A percentile compares a stretch with the other conserved stretches of the same genome.
Conservation (phyloP, 805 yeast genomes). For the Monosporozyma aerobia region DNA sequence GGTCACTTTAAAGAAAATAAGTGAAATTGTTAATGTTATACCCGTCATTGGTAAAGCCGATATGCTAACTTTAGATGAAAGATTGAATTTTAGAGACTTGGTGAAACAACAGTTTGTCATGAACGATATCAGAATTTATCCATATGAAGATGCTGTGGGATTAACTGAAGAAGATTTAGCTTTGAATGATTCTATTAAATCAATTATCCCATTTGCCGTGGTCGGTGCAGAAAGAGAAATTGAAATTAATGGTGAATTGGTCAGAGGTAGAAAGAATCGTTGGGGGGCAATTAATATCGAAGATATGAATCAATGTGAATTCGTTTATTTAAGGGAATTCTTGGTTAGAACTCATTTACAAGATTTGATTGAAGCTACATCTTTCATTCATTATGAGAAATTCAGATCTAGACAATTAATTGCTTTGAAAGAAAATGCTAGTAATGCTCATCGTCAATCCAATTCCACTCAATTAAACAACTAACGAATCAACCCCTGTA, state of each 20-base stretch:
- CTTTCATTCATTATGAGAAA: slow-evolving; percentile 79
- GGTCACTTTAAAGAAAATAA: slow-evolving; percentile 68
- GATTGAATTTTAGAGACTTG: slow-evolving; percentile 64
- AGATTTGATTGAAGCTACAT: slow-evolving; percentile 89
- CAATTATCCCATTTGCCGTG: slow-evolving; percentile 84
- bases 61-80: slow-evolving; percentile 77
- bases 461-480: slow-evolving; percentile 16
- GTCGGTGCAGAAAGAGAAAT: slow-evolving; percentile 82
- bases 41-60: slow-evolving; percentile 95
- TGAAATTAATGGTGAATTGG: slow-evolving; percentile 64
- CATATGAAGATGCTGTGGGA: slow-evolving; percentile 52
- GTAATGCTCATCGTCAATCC: slow-evolving; percentile 27
- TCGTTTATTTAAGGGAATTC: slow-evolving; percentile 87
- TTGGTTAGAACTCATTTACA: slow-evolving; percentile 91
- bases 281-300: slow-evolving; percentile 94
- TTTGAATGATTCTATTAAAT: slow-evolving; percentile 63
- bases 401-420: slow-evolving; percentile 91
- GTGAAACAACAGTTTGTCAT: slow-evolving; percentile 68
- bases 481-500: slow-evolving; percentile 1
- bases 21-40: slow-evolving; percentile 87
- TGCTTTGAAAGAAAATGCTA: slow-evolving; percentile 86
- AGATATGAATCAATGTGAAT: slow-evolving; percentile 92
- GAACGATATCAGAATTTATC: slow-evolving; percentile 72
- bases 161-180: slow-evolving; percentile 64
- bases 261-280: slow-evolving; percentile 84